Evolutionary conservation across 2,329 filamentous ascomycete genomes (phyloP).

Genomic region (Fusarium beomiforme): DNA sequence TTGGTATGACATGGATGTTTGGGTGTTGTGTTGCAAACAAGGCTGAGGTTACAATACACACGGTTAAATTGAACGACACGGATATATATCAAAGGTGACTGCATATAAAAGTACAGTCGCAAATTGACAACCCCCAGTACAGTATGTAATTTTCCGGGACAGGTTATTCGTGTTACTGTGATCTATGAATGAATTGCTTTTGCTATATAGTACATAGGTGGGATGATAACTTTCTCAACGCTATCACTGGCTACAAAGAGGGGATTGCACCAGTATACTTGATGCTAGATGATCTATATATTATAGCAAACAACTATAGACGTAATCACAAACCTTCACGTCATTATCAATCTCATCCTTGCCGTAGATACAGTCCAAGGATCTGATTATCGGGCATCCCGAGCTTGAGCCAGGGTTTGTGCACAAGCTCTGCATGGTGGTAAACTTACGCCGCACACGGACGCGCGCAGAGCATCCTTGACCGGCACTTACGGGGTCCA

Average conservation of each 20-base stretch:
- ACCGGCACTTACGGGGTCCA: neutral
- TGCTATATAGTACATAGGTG: neutral
- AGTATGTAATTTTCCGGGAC: neutral
- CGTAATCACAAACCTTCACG: no score
- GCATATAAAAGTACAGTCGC: neutral
- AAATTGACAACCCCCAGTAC: neutral
- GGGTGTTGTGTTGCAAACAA: neutral
- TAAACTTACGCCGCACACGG: slow-evolving; percentile 3
- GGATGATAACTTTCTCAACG: no score
- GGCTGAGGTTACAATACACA: neutral
- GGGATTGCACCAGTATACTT: neutral
- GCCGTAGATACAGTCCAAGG: slow-evolving; percentile 5
- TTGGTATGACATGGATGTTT: neutral
- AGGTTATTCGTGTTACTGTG: neutral
- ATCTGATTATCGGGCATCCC: slow-evolving; percentile 10
- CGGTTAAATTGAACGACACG: neutral
- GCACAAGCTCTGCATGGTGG: neutral
- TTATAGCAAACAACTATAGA: neutral
- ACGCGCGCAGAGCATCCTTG: neutral
- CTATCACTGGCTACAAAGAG: neutral
- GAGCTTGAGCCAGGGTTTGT: slow-evolving; percentile 2
- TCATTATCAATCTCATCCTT: neutral
- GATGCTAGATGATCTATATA: neutral
- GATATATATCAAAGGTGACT: neutral
- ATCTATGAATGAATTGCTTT: neutral